These are phyloP conservation scores for Nematodospora valgi DNA, from an alignment of 805 yeast species.

Conservation along the genomic window DNA sequence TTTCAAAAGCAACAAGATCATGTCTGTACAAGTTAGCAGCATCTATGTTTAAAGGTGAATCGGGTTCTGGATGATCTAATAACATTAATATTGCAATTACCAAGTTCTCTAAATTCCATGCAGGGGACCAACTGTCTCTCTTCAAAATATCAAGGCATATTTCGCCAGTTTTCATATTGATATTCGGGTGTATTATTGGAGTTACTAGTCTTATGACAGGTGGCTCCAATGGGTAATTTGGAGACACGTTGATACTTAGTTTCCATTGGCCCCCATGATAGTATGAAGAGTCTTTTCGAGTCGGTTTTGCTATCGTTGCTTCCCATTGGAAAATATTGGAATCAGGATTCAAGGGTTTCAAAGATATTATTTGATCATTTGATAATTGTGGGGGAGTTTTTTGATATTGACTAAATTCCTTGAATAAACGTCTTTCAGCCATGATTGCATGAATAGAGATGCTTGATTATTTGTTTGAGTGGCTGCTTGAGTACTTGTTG, in stretches of 20 bases:
- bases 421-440: conserved; percentile 41
- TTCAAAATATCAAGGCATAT: conserved; percentile 68
- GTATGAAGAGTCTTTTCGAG: conserved; percentile 43
- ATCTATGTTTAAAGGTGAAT: conserved; percentile 69
- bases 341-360: conserved; percentile 42
- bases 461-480: no score
- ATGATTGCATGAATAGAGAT: no score
- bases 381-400: conserved; percentile 23
- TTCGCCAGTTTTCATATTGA: conserved; percentile 51
- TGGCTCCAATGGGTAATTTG: conserved; percentile 55
- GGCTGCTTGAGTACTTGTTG: no score
- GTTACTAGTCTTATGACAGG: conserved; percentile 51
- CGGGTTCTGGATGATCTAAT: conserved; percentile 64
- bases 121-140: conserved; percentile 64
- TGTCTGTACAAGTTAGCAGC: conserved; percentile 56
- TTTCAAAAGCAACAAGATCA: conserved; percentile 37
- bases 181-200: conserved; percentile 41
- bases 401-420: conserved; percentile 33
- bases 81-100: conserved; percentile 57
- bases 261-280: conserved; percentile 50
- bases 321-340: conserved; percentile 51
- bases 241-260: conserved; percentile 43
- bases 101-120: conserved; percentile 59
- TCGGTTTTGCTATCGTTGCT: conserved; percentile 50
- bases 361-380: conserved; percentile 36